Conservation (phyloP, 306 rosid species). For the Cyamopsis tetragonoloba region DNA sequence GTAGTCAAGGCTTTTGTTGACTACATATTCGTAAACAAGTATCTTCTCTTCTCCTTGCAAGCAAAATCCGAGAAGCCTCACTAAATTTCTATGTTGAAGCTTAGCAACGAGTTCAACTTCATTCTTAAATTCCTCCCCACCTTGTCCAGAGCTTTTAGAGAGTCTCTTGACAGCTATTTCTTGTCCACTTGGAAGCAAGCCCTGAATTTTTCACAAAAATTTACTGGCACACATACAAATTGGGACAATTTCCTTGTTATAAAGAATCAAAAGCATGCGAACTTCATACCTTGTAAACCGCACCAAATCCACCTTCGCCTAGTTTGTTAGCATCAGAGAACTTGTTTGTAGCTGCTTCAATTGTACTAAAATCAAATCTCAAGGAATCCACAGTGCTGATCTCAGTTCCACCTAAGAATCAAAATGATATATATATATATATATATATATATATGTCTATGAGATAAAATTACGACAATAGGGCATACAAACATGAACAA, state of each 20-base stretch:
- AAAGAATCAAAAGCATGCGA: background rate
- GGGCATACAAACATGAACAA: background rate
- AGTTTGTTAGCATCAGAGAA: constrained; percentile 42
- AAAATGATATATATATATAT: too few relatives aligned
- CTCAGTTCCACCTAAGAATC: constrained; percentile 14
- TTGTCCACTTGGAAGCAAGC: constrained; percentile 33
- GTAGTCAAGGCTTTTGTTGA: constrained; percentile 47
- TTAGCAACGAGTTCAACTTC: constrained; percentile 49
- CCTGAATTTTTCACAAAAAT: constrained; percentile 27
- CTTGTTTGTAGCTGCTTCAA: constrained; percentile 37
- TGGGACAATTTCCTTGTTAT: background rate
- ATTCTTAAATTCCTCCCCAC: constrained; percentile 42
- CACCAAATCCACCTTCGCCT: constrained; percentile 57
- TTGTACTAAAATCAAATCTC: constrained; percentile 39
- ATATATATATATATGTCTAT: too few relatives aligned
- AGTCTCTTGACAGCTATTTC: constrained; percentile 53
- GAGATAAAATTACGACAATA: background rate
- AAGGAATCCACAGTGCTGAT: constrained; percentile 22
- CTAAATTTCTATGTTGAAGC: constrained; percentile 53
- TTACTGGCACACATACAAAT: background rate
- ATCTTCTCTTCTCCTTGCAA: constrained; percentile 48
- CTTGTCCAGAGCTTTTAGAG: constrained; percentile 42
- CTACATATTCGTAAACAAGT: constrained; percentile 42
- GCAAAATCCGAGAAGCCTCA: constrained; percentile 47
- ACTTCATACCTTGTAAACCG: constrained; percentile 45